These are phyloP conservation scores for Dactylellina drechsleri DNA, from an alignment of 2,329 filamentous ascomycete genomes.

Conservation along the genomic window DNA sequence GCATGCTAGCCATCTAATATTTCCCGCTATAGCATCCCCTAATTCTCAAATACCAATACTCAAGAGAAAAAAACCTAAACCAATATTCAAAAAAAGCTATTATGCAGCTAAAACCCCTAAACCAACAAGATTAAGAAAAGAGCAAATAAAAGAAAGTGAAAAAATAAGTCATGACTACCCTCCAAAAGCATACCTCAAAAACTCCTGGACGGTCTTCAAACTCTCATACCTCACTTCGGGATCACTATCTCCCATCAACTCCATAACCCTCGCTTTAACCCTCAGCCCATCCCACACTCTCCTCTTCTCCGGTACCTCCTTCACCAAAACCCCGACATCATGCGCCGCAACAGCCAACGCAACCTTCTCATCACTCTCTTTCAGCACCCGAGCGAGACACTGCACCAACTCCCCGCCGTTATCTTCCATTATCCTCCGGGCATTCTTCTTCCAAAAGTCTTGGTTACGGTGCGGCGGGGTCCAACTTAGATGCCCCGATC, in stretches of 20 bases:
- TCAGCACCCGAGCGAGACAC: constrained; percentile 85
- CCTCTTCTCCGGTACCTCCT: constrained; percentile 86
- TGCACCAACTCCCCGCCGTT: constrained; percentile 81
- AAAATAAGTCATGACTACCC: constrained; percentile 7
- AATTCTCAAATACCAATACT: background rate
- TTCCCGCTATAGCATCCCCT: too few relatives aligned
- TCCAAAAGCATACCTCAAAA: constrained; percentile 76
- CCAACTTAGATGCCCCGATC: constrained; percentile 89
- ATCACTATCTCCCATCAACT: constrained; percentile 88
- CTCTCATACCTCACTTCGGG: constrained; percentile 94
- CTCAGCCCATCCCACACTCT: constrained; percentile 82
- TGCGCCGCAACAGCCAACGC: constrained; percentile 93
- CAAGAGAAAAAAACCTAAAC: background rate
- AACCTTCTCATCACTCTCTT: constrained; percentile 84
- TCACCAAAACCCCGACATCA: constrained; percentile 87
- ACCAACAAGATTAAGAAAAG: background rate
- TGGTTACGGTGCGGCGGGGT: constrained; percentile 87
- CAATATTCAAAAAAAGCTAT: background rate
- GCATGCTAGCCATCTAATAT: too few relatives aligned
- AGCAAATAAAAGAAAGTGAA: background rate
- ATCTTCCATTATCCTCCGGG: constrained; percentile 83
- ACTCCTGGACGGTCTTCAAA: constrained; percentile 81
- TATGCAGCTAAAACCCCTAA: background rate
- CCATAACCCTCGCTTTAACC: constrained; percentile 88
- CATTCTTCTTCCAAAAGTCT: constrained; percentile 91